Evolutionary conservation across 805 yeast genomes (phyloP), one percentile per base, ranked within the genome.

Genomic region (Wickerhamomyces rabaulensis): DNA sequence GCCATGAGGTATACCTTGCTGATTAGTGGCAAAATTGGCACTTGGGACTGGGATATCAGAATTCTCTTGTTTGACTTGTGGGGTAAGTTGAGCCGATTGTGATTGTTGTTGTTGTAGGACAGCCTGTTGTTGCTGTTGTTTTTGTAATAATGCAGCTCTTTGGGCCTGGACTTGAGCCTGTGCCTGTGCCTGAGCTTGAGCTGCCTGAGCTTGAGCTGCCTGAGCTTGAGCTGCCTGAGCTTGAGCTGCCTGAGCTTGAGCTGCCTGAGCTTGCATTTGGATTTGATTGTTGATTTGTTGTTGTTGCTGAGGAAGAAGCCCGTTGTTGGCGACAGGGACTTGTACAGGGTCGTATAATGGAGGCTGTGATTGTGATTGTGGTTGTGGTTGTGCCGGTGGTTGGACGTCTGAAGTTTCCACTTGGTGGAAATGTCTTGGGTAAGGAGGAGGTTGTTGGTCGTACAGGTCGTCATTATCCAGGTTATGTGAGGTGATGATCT

Each of bases 401-500:
- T 23, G 41, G 20, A 20, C 3, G 2, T 33, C 36, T 22, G 27
- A n/a, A 20, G 38, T 35, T 19, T 36, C 16, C 3, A 12, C 6
- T 20, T 19, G n/a, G 9, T 9, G 15, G 8, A 19, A 6, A 9
- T 36, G 20, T 36, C 39, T 49, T 26, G 65, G 63, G 42, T 54
- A 50, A 8, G 63, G 59, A n/a, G 65, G 66, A 7, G 65, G 64
- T 40, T 67, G 72, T 1, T 64, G 58, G 42, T 65, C 66, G 46
- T 68, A 67, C 0, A 69, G 45, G 40, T 67, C 68, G 38, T 70
- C 74, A 36, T 66, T 65, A 15, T 63, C 62, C 13, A 52, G 16
- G 52, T 65, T 27, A 53, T 55, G 52, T 41, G 65, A 69, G 42
- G 70, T 74, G 6, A 79, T 74, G 31, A 86, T 76, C 58, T 86